Percentiles rank a stretch among this genome's conserved stretches.
These are phyloP conservation scores for Populus hybrid DNA, from an alignment of 441 rosid species.

Conservation along the genomic window DNA sequence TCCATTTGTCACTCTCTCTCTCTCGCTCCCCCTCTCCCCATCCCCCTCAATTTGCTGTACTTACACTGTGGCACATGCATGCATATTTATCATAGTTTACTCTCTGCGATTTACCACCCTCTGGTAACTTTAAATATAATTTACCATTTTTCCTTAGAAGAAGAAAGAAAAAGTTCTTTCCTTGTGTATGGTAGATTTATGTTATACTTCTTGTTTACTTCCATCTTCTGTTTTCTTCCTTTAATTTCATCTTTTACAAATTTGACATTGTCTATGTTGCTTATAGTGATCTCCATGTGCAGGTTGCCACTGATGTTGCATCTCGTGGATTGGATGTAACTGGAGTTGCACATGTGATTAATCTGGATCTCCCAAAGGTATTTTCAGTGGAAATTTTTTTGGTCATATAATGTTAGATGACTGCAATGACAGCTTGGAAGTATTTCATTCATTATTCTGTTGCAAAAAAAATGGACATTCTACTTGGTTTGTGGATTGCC, in stretches of 20 bases:
- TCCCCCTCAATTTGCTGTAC: not conserved
- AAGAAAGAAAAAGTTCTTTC: not conserved
- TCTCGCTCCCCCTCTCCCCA: too few species aligned
- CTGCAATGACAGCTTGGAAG: not conserved
- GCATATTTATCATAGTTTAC: too few species aligned
- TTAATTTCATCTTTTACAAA: too few species aligned
- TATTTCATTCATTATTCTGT: not conserved
- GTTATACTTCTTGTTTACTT: not conserved
- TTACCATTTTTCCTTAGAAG: not conserved
- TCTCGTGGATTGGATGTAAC: constrained; percentile 44
- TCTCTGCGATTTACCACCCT: not conserved
- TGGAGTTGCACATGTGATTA: constrained; percentile 42
- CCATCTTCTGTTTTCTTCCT: not conserved
- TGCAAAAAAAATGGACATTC: constrained; percentile 1
- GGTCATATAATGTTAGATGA: not conserved
- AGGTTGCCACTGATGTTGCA: constrained; percentile 45
- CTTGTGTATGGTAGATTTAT: not conserved
- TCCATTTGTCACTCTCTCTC: too few species aligned
- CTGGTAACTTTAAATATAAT: not conserved
- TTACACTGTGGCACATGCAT: not conserved
- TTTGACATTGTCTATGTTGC: not conserved
- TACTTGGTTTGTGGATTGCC: not conserved
- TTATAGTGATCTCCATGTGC: constrained; percentile 7
- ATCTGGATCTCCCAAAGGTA: constrained; percentile 49
- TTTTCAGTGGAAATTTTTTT: constrained; percentile 11